Conservation (phyloP, 1,284 basidiomycete species). For the Moesziomyces globuligerus region DNA sequence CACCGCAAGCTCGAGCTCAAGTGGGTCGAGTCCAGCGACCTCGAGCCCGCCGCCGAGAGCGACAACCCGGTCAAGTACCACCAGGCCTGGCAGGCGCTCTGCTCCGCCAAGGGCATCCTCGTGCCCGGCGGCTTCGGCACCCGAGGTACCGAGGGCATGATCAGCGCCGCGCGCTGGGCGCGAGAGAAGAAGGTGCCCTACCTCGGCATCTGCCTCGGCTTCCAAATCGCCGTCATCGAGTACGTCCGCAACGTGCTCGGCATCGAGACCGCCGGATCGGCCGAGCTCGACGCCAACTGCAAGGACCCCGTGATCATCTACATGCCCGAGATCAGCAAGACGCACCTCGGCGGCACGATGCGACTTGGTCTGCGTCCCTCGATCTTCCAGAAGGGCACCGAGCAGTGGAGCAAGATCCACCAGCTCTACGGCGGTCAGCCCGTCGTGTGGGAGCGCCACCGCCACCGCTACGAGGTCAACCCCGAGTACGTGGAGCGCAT, state of each 20-base stretch:
- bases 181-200: conserved; percentile 94
- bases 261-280: conserved; percentile 85
- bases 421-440: conserved; percentile 85
- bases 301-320: conserved; percentile 85
- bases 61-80: conserved; percentile 88
- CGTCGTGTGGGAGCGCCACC: conserved; percentile 94
- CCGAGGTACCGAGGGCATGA: conserved; percentile 96
- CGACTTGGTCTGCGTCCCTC: conserved; percentile 93
- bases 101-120: conserved; percentile 74
- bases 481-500: conserved; percentile 83
- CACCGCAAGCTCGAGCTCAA: conserved; percentile 73
- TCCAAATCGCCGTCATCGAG: conserved; percentile 96
- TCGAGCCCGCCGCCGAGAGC: conserved; percentile 83
- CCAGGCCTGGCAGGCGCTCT: conserved; percentile 92
- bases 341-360: conserved; percentile 99
- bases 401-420: conserved; percentile 72
- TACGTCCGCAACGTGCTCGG: conserved; percentile 89
- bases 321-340: conserved; percentile 99
- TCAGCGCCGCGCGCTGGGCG: conserved; percentile 95
- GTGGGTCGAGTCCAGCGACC: conserved; percentile 96
- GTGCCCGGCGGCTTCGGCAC: conserved; percentile 90
- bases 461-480: conserved; percentile 97
- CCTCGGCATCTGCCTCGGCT: conserved; percentile 96
- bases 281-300: conserved; percentile 77
- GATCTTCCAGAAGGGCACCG: conserved; percentile 77